Percentiles rank a stretch among this genome's conserved stretches.
Evolutionary conservation across 2,329 filamentous ascomycete genomes (phyloP).

Genomic region (Fusarium abutilonis): DNA sequence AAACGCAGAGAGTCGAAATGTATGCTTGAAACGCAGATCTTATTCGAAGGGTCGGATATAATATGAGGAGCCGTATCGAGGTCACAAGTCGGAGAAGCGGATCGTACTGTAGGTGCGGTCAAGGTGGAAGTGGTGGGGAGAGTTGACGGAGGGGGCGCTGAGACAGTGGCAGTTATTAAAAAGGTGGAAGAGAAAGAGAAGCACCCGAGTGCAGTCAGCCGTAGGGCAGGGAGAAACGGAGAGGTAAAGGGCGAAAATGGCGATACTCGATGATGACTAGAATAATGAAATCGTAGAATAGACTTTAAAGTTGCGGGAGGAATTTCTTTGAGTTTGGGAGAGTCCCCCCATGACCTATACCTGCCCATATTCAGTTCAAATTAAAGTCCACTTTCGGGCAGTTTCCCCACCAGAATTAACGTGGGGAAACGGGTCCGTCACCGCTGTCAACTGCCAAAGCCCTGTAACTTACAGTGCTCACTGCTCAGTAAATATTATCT

Average conservation of each 20-base stretch:
- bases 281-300: slow-evolving; percentile 17
- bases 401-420: slow-evolving; percentile 33
- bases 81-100: slow-evolving; percentile 27
- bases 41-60: slow-evolving; percentile 17
- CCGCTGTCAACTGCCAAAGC: slow-evolving; percentile 15
- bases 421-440: slow-evolving; percentile 26
- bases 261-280: not conserved
- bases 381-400: slow-evolving; percentile 33
- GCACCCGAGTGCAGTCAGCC: too few relatives aligned
- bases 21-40: slow-evolving; percentile 3
- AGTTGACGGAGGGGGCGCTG: slow-evolving; percentile 20
- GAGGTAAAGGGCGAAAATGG: not conserved
- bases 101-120: slow-evolving; percentile 27
- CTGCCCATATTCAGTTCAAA: not conserved
- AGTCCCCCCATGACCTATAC: slow-evolving; percentile 20
- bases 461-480: slow-evolving; percentile 1
- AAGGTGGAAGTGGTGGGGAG: slow-evolving; percentile 29
- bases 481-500: too few relatives aligned
- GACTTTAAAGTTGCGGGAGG: slow-evolving; percentile 5
- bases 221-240: too few relatives aligned
- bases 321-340: slow-evolving; percentile 28
- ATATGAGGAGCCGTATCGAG: slow-evolving; percentile 10
- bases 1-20: not conserved
- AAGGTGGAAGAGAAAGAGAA: not conserved
- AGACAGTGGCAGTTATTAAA: not conserved